phyloP scores from a whole-genome alignment of 2,329 filamentous ascomycete genomes.

The Aspergillus texensis region DNA sequence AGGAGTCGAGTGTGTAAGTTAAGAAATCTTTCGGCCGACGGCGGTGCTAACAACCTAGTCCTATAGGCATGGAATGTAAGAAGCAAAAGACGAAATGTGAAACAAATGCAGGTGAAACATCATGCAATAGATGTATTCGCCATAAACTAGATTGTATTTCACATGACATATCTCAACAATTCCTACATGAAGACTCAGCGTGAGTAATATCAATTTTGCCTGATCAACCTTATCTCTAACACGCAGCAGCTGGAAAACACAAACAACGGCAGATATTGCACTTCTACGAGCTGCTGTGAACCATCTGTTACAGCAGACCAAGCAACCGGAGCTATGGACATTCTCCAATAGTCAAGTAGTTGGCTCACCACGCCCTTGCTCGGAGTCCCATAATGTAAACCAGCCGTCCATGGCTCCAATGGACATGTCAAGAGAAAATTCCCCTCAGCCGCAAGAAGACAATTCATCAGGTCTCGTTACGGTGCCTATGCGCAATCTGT shows the following conservation, averaged over 20 bases:
- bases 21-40: neutral
- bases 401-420: neutral
- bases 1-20: slow-evolving; percentile 2
- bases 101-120: slow-evolving; percentile 22
- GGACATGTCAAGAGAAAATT: slow-evolving; percentile 8
- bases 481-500: slow-evolving; percentile 41
- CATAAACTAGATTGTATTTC: slow-evolving; percentile 12
- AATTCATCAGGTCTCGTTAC: slow-evolving; percentile 35
- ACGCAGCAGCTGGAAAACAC: slow-evolving; percentile 12
- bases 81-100: slow-evolving; percentile 15
- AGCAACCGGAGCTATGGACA: neutral
- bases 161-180: slow-evolving; percentile 15
- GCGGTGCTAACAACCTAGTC: neutral
- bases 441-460: slow-evolving; percentile 7
- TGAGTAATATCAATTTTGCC: neutral
- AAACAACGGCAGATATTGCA: slow-evolving; percentile 11
- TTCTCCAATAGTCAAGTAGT: neutral
- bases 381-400: neutral
- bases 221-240: neutral
- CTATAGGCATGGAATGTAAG: slow-evolving; percentile 15
- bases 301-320: slow-evolving; percentile 7
- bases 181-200: slow-evolving; percentile 14
- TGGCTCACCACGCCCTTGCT: neutral
- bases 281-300: slow-evolving; percentile 9
- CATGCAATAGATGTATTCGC: slow-evolving; percentile 7